Conservation (phyloP, 768 basidiomycete genomes). For the Psilocybe cubensis region DNA sequence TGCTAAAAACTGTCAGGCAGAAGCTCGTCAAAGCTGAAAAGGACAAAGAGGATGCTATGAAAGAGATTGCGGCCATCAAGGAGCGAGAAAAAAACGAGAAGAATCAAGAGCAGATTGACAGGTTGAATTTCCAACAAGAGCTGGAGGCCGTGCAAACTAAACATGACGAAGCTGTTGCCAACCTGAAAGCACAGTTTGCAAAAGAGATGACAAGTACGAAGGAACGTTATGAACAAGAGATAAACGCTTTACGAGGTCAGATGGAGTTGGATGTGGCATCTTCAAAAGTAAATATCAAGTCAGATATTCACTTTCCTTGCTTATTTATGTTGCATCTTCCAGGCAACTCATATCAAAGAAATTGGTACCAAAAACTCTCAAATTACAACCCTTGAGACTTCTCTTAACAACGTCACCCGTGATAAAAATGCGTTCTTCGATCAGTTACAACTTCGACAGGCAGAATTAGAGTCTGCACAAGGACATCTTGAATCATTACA, state of each 20-base stretch:
- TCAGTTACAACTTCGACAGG: constrained; percentile 84
- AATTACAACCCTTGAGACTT: constrained; percentile 71
- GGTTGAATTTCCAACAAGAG: constrained; percentile 60
- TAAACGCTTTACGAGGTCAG: constrained; percentile 64
- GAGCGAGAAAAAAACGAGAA: constrained; percentile 59
- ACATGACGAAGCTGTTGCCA: constrained; percentile 62
- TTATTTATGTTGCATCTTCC: background rate
- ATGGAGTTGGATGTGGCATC: constrained; percentile 78
- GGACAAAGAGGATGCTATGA: constrained; percentile 80
- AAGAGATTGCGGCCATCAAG: constrained; percentile 53
- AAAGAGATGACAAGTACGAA: constrained; percentile 63
- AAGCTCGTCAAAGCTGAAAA: constrained; percentile 98
- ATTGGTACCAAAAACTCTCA: constrained; percentile 59
- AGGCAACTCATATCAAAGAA: constrained; percentile 77
- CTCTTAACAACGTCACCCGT: constrained; percentile 65
- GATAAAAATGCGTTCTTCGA: constrained; percentile 88
- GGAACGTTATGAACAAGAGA: constrained; percentile 79
- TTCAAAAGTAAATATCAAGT: constrained; percentile 56
- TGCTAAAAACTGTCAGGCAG: constrained; percentile 94
- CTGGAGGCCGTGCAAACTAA: constrained; percentile 63
- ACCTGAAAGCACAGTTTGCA: constrained; percentile 70
- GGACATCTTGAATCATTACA: constrained; percentile 75
- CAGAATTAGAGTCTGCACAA: constrained; percentile 85
- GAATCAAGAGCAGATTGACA: constrained; percentile 59
- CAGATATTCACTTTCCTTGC: background rate